These are phyloP conservation scores for Penstemon eatonii DNA, from an alignment of 257 asterid species.

Conservation along the genomic window DNA sequence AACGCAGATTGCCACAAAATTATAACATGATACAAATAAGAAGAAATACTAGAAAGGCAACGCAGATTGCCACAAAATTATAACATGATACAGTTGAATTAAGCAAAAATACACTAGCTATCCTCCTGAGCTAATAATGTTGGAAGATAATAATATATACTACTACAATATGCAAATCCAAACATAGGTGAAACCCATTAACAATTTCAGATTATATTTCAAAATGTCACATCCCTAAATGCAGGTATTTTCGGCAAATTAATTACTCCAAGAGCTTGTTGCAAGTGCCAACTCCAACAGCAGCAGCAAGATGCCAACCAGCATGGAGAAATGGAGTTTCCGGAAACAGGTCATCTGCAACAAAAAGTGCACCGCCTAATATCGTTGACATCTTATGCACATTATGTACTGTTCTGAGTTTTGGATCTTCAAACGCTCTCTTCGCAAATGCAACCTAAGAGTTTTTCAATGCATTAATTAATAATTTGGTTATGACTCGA, in stretches of 20 bases:
- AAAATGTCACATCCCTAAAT: neutral
- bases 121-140: too few relatives aligned
- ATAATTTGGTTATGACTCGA: neutral
- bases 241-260: conserved; percentile 60
- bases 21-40: neutral
- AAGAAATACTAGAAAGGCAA: conserved; percentile 1
- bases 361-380: conserved; percentile 72
- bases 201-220: conserved; percentile 1
- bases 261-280: conserved; percentile 70
- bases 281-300: conserved; percentile 76
- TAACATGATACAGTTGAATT: conserved; percentile 14
- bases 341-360: conserved; percentile 73
- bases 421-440: conserved; percentile 78
- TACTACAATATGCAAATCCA: conserved; percentile 4
- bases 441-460: conserved; percentile 82
- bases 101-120: neutral
- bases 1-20: conserved; percentile 17
- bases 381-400: conserved; percentile 80
- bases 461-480: too few relatives aligned
- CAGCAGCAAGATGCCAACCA: conserved; percentile 97
- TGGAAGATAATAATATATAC: neutral
- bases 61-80: conserved; percentile 9
- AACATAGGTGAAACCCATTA: neutral
- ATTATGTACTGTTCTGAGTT: conserved; percentile 62
- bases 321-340: conserved; percentile 82